These are phyloP conservation scores for Aspergillus wentii DNA, from an alignment of 495 filamentous ascomycete genomes.

Conservation along the genomic window DNA sequence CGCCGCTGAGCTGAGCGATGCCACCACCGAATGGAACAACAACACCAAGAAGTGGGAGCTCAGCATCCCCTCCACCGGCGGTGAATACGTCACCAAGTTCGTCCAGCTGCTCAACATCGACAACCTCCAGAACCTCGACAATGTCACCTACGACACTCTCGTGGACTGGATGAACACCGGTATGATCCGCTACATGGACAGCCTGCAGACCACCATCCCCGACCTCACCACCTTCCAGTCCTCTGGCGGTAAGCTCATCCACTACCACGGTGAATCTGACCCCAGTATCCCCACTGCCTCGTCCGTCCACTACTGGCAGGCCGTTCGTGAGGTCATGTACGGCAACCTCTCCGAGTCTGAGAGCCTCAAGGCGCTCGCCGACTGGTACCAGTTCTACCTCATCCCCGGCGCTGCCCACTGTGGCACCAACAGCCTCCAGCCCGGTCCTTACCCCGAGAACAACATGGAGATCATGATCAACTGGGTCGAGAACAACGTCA, in stretches of 20 bases:
- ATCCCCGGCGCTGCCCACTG: slow-evolving; percentile 49
- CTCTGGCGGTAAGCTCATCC: too few relatives aligned
- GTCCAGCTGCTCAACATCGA: slow-evolving; percentile 20
- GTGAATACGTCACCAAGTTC: slow-evolving; percentile 21
- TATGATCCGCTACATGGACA: slow-evolving; percentile 23
- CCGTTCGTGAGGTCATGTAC: too few relatives aligned
- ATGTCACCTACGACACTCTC: slow-evolving; percentile 46
- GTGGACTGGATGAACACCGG: slow-evolving; percentile 38
- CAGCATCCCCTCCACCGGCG: slow-evolving; percentile 17
- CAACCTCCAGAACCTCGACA: slow-evolving; percentile 27
- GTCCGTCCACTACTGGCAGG: too few relatives aligned
- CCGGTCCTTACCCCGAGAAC: slow-evolving; percentile 41
- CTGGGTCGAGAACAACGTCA: slow-evolving; percentile 48
- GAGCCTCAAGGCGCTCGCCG: slow-evolving; percentile 32
- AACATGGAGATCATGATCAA: slow-evolving; percentile 42
- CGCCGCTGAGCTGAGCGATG: slow-evolving; percentile 23
- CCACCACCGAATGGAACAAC: slow-evolving; percentile 16
- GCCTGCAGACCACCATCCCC: too few relatives aligned
- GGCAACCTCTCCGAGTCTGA: slow-evolving; percentile 23
- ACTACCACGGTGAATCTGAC: too few relatives aligned
- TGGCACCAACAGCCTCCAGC: slow-evolving; percentile 37
- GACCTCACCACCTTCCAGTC: too few relatives aligned
- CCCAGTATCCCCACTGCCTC: too few relatives aligned
- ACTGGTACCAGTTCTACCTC: slow-evolving; percentile 50
- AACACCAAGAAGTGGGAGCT: slow-evolving; percentile 15